Evolutionary conservation across 148 eudicot species (phyloP), one percentile per base, ranked within the genome.

Genomic region (Rhododendron kiyosumense): DNA sequence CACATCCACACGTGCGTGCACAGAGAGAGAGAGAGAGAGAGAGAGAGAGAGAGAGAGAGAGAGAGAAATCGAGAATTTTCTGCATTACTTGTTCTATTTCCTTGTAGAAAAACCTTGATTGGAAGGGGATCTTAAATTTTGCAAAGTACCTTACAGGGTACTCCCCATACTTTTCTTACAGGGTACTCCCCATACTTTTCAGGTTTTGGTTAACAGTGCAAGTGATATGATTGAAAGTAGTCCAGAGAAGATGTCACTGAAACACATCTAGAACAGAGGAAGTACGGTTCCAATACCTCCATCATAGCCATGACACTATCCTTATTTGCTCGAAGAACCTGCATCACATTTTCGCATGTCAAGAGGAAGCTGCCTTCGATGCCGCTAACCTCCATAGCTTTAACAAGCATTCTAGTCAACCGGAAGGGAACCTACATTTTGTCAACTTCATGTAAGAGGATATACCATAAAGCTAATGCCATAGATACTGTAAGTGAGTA

Each of bases 221-320:
- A 79, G 49, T n/a, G 9, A 28, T 17, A 51, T 28, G 36, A 28
- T 3, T 12, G 61, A 49, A 22, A 80, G 38, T 81, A 49, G 11
- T 30, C 43, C 10, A 30, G n/a, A 34, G 22, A 36, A 84, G 76
- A 77, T 51, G 49, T 17, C 26, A 59, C 28, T 59, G 26, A 85
- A 78, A 59, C 59, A 59, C 10, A 43, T 9, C 28, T 4, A 63
- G 20, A 78, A 59, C 18, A 38, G 26, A 28, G 54, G 18, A 41
- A 46, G 73, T 63, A 51, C 11, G 71, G 83, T 54, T 77, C 79
- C 81, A 34, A 34, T 92, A 97, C 99, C 99, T 97, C 99, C 99
- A 97, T 97, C 99, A 97, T 95, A 84, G 99, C 99, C 99, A 97
- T 95, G 89, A 97, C 99, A 89, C 99, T 95, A 85, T 97, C 98